These are phyloP conservation scores for Penicillium sp. DNA, from an alignment of 2,329 filamentous ascomycete genomes.

Conservation along the genomic window DNA sequence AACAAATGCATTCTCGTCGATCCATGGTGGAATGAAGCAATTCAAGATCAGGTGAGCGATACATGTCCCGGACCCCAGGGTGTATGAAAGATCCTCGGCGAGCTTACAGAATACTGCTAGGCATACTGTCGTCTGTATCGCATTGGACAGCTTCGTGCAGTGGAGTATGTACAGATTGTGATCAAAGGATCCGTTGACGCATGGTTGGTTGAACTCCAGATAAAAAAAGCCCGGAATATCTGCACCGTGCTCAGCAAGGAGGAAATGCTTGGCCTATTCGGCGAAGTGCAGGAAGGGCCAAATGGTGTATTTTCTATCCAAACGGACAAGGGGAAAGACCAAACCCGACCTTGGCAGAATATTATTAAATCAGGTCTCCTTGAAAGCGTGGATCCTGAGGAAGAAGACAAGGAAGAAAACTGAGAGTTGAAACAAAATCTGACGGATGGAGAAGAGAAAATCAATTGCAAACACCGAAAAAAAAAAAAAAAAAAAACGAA, in stretches of 20 bases:
- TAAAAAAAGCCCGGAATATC: not conserved
- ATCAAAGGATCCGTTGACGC: not conserved
- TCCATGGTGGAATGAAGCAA: constrained; percentile 8
- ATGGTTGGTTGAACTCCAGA: not conserved
- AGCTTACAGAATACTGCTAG: not conserved
- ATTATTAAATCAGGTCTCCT: not conserved
- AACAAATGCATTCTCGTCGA: constrained; percentile 9
- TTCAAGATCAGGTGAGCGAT: constrained; percentile 2
- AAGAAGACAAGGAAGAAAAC: not conserved
- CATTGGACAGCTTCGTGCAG: not conserved
- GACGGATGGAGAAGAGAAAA: not conserved
- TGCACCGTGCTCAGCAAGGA: not conserved
- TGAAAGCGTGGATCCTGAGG: not conserved
- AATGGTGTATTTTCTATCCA: not conserved
- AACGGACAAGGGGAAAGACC: not conserved
- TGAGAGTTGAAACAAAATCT: too few relatives aligned
- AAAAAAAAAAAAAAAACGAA: not conserved
- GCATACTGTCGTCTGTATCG: constrained; percentile 2
- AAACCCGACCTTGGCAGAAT: not conserved
- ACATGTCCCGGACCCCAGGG: too few relatives aligned
- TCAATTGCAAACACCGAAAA: too few relatives aligned
- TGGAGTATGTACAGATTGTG: not conserved
- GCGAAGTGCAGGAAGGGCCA: not conserved
- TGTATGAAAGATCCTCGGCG: not conserved
- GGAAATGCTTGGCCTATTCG: not conserved